Evolutionary conservation across 495 filamentous ascomycete species (phyloP).

Genomic region (Penicillium malachiteum): DNA sequence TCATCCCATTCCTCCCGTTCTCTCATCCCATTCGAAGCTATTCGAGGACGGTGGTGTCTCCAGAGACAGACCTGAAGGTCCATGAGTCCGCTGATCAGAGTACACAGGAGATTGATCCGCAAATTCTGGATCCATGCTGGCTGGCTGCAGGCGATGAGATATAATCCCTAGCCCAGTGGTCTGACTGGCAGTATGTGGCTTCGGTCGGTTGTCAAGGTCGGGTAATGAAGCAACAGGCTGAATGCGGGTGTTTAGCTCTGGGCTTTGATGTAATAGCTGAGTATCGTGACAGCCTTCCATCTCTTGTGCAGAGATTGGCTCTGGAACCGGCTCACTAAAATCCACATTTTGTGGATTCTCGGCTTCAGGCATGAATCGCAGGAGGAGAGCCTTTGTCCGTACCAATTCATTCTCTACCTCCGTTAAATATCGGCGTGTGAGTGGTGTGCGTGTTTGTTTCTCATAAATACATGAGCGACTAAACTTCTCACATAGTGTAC

Average conservation of each 20-base stretch:
- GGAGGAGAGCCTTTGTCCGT: slow-evolving; percentile 12
- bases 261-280: background rate
- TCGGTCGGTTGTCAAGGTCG: no score
- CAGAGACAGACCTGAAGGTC: background rate
- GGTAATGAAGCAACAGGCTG: no score
- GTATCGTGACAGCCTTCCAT: background rate
- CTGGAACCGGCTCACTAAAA: background rate
- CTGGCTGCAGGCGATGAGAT: no score
- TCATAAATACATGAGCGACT: slow-evolving; percentile 16
- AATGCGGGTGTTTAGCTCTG: no score
- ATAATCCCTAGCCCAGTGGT: no score
- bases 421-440: slow-evolving; percentile 14
- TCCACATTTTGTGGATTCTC: background rate
- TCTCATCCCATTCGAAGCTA: slow-evolving; percentile 21
- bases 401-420: slow-evolving; percentile 17
- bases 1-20: slow-evolving; percentile 19
- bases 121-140: no score
- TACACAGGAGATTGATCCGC: no score
- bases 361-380: background rate
- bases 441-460: slow-evolving; percentile 9
- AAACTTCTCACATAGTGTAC: slow-evolving; percentile 12
- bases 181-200: no score
- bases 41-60: slow-evolving; percentile 10
- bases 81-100: no score
- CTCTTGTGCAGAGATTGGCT: background rate